Evolutionary conservation across 257 asterid genomes (phyloP).

Genomic region (Nicotiana knightiana): DNA sequence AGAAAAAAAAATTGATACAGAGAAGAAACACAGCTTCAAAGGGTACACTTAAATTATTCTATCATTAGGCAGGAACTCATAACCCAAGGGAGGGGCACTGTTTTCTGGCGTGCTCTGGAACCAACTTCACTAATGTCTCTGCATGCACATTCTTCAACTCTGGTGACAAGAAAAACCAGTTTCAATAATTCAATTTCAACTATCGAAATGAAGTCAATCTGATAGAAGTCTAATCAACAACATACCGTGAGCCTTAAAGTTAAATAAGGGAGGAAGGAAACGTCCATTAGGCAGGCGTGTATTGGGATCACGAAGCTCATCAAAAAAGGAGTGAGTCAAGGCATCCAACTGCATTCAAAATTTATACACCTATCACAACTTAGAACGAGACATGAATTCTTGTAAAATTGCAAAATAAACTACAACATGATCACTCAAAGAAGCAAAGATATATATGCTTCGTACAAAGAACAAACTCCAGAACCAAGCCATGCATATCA

Average conservation of each 20-base stretch:
- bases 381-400: not conserved
- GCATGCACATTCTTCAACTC: conserved; percentile 78
- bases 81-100: conserved; percentile 59
- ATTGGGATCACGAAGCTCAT: conserved; percentile 51
- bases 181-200: not conserved
- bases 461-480: not conserved
- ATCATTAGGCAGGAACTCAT: conserved; percentile 26
- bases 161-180: conserved; percentile 20
- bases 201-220: not conserved
- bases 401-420: not conserved
- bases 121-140: conserved; percentile 54
- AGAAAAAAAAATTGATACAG: conserved; percentile 4
- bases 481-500: not conserved
- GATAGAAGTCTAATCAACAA: conserved; percentile 5
- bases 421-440: not conserved
- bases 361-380: not conserved
- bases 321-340: conserved; percentile 44
- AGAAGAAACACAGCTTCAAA: conserved; percentile 9
- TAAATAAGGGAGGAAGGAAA: conserved; percentile 50
- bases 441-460: not conserved
- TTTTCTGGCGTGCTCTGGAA: conserved; percentile 83
- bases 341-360: conserved; percentile 40
- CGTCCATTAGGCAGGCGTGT: conserved; percentile 53
- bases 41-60: conserved; percentile 7
- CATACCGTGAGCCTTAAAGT: conserved; percentile 52